Conservation (phyloP, 2,329 filamentous ascomycete species). For the Claviceps capensis region DNA sequence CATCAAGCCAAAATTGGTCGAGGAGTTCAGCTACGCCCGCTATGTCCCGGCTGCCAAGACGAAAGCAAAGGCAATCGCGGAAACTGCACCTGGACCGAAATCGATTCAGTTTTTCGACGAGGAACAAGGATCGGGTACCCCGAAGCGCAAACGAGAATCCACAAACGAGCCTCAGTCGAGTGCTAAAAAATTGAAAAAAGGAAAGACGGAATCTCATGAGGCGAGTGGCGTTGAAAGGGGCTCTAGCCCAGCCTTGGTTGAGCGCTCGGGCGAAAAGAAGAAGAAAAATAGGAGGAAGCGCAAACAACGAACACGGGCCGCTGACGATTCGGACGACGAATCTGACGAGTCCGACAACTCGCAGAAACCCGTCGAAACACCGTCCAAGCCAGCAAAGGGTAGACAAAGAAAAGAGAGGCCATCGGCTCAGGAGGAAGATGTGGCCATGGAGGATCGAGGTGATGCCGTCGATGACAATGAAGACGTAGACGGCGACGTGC, state of each 20-base stretch:
- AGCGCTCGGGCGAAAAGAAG: slow-evolving; percentile 3
- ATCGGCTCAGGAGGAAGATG: not conserved
- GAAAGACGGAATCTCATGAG: slow-evolving; percentile 1
- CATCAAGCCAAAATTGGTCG: slow-evolving; percentile 4
- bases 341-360: slow-evolving; percentile 8
- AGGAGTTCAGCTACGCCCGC: slow-evolving; percentile 23
- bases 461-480: not conserved
- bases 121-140: slow-evolving; percentile 11
- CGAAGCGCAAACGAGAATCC: slow-evolving; percentile 25
- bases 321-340: slow-evolving; percentile 9
- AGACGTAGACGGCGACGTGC: not conserved
- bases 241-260: not conserved
- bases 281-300: slow-evolving; percentile 24
- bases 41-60: slow-evolving; percentile 24
- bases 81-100: slow-evolving; percentile 4
- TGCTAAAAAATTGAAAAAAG: slow-evolving; percentile 21
- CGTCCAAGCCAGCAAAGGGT: not conserved
- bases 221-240: slow-evolving; percentile 8
- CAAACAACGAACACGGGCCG: slow-evolving; percentile 18
- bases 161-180: slow-evolving; percentile 17
- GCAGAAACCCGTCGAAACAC: not conserved
- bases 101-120: slow-evolving; percentile 17
- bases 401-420: not conserved
- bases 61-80: slow-evolving; percentile 2
- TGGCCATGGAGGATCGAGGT: not conserved